Evolutionary conservation across 2,329 filamentous ascomycete genomes (phyloP).

Genomic region (Penicillium occitanis): DNA sequence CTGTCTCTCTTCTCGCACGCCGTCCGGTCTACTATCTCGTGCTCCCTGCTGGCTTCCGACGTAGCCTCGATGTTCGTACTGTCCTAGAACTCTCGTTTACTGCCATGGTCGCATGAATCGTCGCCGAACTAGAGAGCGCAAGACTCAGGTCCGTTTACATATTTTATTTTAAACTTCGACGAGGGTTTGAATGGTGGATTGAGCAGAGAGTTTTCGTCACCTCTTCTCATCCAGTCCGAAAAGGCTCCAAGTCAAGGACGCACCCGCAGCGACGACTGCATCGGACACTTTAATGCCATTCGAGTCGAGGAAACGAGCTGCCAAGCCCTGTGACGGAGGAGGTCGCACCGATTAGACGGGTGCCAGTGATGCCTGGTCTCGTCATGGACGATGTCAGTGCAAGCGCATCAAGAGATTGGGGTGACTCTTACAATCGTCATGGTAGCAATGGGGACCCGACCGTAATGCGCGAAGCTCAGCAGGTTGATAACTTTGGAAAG

Average conservation of each 20-base stretch:
- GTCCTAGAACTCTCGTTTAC: background rate
- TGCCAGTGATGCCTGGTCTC: slow-evolving; percentile 44
- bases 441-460: slow-evolving; percentile 29
- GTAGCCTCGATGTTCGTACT: background rate
- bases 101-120: slow-evolving; percentile 11
- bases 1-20: background rate
- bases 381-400: slow-evolving; percentile 41
- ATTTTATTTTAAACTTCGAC: background rate
- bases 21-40: background rate
- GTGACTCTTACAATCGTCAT: slow-evolving; percentile 28
- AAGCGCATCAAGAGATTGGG: slow-evolving; percentile 30
- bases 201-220: background rate
- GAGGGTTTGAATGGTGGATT: background rate
- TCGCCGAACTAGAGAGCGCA: background rate
- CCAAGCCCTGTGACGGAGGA: slow-evolving; percentile 20
- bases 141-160: background rate
- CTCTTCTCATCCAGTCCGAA: background rate
- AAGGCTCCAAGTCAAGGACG: background rate
- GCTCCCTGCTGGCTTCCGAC: background rate
- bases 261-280: background rate
- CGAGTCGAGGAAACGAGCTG: slow-evolving; percentile 28
- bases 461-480: slow-evolving; percentile 23
- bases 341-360: slow-evolving; percentile 20
- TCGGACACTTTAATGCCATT: slow-evolving; percentile 16
- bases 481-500: slow-evolving; percentile 23